A percentile compares a stretch with the other conserved stretches of the same genome.
Conservation (phyloP, 441 rosid species). For the Flueggea neowawraea region DNA sequence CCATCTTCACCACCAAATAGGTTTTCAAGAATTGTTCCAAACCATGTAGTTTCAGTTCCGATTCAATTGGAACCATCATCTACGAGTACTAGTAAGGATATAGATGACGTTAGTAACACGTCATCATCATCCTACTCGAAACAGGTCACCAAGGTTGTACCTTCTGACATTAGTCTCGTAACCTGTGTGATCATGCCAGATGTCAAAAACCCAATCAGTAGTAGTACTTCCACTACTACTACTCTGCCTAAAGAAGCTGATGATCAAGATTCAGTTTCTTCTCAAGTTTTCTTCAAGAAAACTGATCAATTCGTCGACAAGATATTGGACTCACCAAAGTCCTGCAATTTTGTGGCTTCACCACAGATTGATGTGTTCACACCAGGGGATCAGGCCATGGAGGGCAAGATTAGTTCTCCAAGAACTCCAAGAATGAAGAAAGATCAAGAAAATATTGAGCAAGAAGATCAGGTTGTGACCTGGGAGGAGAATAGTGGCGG, state of each 20-base stretch:
- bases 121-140: not conserved
- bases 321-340: constrained; percentile 75
- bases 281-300: constrained; percentile 85
- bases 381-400: constrained; percentile 29
- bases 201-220: constrained; percentile 20
- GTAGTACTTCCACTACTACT: not conserved
- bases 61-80: constrained; percentile 47
- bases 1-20: constrained; percentile 35
- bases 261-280: constrained; percentile 65
- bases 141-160: constrained; percentile 19
- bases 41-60: constrained; percentile 53
- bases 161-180: constrained; percentile 11
- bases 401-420: constrained; percentile 32
- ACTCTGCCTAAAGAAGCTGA: constrained; percentile 12
- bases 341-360: constrained; percentile 14
- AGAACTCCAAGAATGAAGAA: constrained; percentile 41
- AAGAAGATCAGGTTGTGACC: constrained; percentile 21
- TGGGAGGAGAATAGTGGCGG: constrained; percentile 48
- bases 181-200: constrained; percentile 31
- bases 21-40: constrained; percentile 28
- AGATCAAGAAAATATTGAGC: constrained; percentile 9
- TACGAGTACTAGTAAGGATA: not conserved
- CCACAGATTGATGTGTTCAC: not conserved
- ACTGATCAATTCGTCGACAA: constrained; percentile 86
- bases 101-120: not conserved